Evolutionary conservation across 371 early-diverging fungal species (phyloP), one percentile per base, ranked within the genome.

Genomic region (Lichtheimia ornata): DNA sequence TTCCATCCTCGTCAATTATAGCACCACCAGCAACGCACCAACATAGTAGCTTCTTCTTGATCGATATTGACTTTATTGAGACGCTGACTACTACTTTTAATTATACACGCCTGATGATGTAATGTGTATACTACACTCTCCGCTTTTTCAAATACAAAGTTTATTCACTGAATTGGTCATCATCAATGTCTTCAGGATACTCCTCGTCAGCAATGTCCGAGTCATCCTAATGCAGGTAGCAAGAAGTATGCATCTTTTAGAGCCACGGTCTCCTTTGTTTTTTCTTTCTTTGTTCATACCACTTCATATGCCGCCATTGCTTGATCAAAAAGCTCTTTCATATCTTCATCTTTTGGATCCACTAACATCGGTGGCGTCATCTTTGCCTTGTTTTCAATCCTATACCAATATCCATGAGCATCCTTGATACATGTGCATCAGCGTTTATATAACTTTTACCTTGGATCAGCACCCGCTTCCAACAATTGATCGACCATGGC

Each of bases 391-490:
- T 66, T 66, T 53, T 66, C 55, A 35, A 62, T 58, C n/a, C 66
- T 66, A 7, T 12, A 47, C 12, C 12, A 3, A 45, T 53, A 53
- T 7, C n/a, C 40, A n/a, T 2, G 47, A 18, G 17, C 15, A 2
- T 17, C 14, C 15, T 14, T 12, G 4, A 18, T 28, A 11, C 17
- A 17, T 7, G 18, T 18, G 15, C 6, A 25, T 14, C 24, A 43
- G 24, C 11, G 4, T 59, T 13, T 22, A 27, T 30, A 27, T 14
- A 50, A 3, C 30, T 7, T 15, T 20, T 70, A 79, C 74, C 77
- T 71, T 28, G 85, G 77, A 52, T 86, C 81, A 18, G 88, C 85
- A 9, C 85, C 86, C 14, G 77, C 77, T 13, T 73, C 68, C 35
- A 87, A 40, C 20, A 90, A 69, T 35, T 76, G 56, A 60, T 80